A percentile compares a stretch with the other conserved stretches of the same genome.
Evolutionary conservation across 352 stramenopile species (phyloP).

Genomic region (Aphanomyces euteiches): DNA sequence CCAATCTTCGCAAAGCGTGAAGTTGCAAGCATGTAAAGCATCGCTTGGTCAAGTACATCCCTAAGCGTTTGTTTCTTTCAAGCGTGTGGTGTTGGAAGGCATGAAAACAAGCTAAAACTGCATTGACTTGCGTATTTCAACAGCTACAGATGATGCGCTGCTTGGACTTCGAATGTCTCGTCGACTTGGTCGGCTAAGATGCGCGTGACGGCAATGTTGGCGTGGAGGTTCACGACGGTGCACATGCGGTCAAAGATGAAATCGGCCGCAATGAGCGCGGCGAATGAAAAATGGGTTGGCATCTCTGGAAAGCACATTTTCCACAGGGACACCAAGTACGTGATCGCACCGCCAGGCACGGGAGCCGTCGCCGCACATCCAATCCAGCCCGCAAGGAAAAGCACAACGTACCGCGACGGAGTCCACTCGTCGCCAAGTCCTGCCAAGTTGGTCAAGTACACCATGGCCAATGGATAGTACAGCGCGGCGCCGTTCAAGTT

Average conservation of each 20-base stretch:
- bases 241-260: constrained; percentile 73
- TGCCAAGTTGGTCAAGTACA: constrained; percentile 69
- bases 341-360: constrained; percentile 62
- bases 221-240: constrained; percentile 72
- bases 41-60: too few species aligned
- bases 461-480: constrained; percentile 67
- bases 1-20: too few species aligned
- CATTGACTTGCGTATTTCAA: too few species aligned
- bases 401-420: constrained; percentile 47
- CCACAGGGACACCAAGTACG: constrained; percentile 75
- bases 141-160: too few species aligned
- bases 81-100: too few species aligned
- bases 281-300: constrained; percentile 42
- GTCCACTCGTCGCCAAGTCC: constrained; percentile 35
- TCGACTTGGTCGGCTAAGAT: constrained; percentile 68
- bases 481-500: constrained; percentile 74
- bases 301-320: constrained; percentile 52
- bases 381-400: constrained; percentile 59
- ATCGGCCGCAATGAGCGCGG: constrained; percentile 51
- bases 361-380: constrained; percentile 64
- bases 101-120: too few species aligned
- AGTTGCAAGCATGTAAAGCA: too few species aligned
- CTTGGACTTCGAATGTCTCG: constrained; percentile 26
- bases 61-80: too few species aligned
- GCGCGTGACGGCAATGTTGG: constrained; percentile 62